phyloP scores from a whole-genome alignment of 306 rosid genomes.

The Corylus americana region DNA sequence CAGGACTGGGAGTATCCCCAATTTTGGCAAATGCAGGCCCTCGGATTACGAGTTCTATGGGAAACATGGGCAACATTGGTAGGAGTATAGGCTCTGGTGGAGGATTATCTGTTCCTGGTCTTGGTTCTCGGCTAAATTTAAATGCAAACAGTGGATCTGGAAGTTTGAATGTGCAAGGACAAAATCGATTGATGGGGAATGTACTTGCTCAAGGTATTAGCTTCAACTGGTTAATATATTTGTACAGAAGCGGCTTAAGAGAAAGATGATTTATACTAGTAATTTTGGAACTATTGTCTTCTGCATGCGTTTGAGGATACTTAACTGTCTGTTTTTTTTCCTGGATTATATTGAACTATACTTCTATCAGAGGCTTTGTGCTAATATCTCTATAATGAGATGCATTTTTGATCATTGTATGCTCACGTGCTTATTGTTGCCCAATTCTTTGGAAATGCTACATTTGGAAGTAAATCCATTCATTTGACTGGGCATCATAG shows the following conservation, averaged over 20 bases:
- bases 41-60: constrained; percentile 91
- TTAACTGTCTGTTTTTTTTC: not conserved
- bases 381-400: not conserved
- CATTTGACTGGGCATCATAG: not conserved
- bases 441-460: not conserved
- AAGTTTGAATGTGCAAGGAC: constrained; percentile 83
- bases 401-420: not conserved
- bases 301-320: not conserved
- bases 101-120: constrained; percentile 88
- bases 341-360: not conserved
- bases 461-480: no score
- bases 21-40: constrained; percentile 85
- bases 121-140: constrained; percentile 78
- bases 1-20: constrained; percentile 95
- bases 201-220: constrained; percentile 88
- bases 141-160: constrained; percentile 83
- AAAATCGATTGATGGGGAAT: constrained; percentile 81
- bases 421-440: constrained; percentile 1
- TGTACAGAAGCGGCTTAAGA: constrained; percentile 2
- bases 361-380: not conserved
- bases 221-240: constrained; percentile 8
- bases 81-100: constrained; percentile 78
- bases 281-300: not conserved
- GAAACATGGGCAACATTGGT: constrained; percentile 89
- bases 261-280: constrained; percentile 15